These are phyloP conservation scores for Apiospora hydei DNA, from an alignment of 2,329 filamentous ascomycete genomes.

Conservation along the genomic window DNA sequence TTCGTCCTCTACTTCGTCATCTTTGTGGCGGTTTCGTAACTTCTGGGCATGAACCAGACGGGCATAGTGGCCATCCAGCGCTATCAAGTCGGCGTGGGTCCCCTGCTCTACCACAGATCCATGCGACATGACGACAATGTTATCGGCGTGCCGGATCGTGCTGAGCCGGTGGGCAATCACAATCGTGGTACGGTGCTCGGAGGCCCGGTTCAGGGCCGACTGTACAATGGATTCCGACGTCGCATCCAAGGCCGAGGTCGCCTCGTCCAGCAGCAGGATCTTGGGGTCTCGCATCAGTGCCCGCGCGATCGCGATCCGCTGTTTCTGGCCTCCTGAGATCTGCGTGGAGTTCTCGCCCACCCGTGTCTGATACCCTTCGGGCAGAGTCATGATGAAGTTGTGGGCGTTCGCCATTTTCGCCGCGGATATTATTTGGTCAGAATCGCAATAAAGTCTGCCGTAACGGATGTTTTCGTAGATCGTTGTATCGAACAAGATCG, in stretches of 20 bases:
- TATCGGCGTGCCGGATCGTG: conserved; percentile 90
- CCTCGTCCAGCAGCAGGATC: conserved; percentile 82
- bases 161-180: conserved; percentile 87
- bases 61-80: conserved; percentile 71
- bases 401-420: conserved; percentile 90
- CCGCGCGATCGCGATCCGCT: conserved; percentile 88
- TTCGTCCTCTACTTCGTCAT: not conserved
- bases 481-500: conserved; percentile 83
- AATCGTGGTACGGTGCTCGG: conserved; percentile 86
- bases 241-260: conserved; percentile 75
- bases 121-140: conserved; percentile 91
- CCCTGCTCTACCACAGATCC: conserved; percentile 84
- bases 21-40: conserved; percentile 45
- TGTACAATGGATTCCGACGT: conserved; percentile 80
- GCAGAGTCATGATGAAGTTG: conserved; percentile 83
- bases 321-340: conserved; percentile 88
- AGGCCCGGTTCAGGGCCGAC: conserved; percentile 77
- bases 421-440: conserved; percentile 78
- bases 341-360: conserved; percentile 85
- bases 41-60: conserved; percentile 80
- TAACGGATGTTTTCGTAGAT: conserved; percentile 87
- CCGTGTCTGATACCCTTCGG: conserved; percentile 81
- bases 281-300: conserved; percentile 85
- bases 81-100: conserved; percentile 74
- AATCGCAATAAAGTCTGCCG: conserved; percentile 80